A percentile compares a stretch with the other conserved stretches of the same genome.
Conservation (phyloP, 2,329 filamentous ascomycete species). For the Ilyonectria mors-panacis region DNA sequence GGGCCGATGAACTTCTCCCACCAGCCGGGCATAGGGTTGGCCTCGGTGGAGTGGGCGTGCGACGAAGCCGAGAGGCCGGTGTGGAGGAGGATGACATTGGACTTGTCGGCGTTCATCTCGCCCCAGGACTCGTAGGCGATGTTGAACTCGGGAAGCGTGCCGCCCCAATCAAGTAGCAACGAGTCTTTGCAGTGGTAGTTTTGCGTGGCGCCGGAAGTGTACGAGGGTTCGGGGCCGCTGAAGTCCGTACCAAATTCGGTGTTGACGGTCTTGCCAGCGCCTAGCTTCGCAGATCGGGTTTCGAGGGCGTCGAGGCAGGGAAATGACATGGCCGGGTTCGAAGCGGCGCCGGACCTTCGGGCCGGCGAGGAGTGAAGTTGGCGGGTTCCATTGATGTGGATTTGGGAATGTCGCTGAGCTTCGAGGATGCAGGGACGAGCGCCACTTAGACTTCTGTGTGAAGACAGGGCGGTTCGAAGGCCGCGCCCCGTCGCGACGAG, state of each 20-base stretch:
- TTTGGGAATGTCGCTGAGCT: slow-evolving; percentile 7
- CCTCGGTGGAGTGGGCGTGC: slow-evolving; percentile 91
- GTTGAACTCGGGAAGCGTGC: slow-evolving; percentile 88
- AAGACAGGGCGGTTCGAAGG: slow-evolving; percentile 27
- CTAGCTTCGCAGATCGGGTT: slow-evolving; percentile 81
- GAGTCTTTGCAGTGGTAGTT: slow-evolving; percentile 81
- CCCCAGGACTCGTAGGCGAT: slow-evolving; percentile 97
- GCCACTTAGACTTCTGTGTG: slow-evolving; percentile 7
- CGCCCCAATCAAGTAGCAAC: slow-evolving; percentile 93
- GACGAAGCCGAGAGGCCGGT: slow-evolving; percentile 97
- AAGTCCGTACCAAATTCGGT: slow-evolving; percentile 51
- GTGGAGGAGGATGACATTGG: slow-evolving; percentile 92
- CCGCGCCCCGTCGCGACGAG: slow-evolving; percentile 40
- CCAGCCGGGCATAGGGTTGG: slow-evolving; percentile 93
- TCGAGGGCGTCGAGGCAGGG: slow-evolving; percentile 91
- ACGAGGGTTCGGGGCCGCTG: slow-evolving; percentile 91
- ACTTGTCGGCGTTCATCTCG: slow-evolving; percentile 81
- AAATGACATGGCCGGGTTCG: slow-evolving; percentile 90
- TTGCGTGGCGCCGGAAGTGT: slow-evolving; percentile 90
- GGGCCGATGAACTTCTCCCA: slow-evolving; percentile 99
- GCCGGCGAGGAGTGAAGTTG: slow-evolving; percentile 41
- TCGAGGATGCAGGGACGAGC: slow-evolving; percentile 21
- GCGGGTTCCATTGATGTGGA: slow-evolving; percentile 31
- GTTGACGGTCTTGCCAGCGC: slow-evolving; percentile 54
- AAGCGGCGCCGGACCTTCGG: slow-evolving; percentile 60